Conservation (phyloP, 2,329 filamentous ascomycete genomes). For the Penicillium sp. region DNA sequence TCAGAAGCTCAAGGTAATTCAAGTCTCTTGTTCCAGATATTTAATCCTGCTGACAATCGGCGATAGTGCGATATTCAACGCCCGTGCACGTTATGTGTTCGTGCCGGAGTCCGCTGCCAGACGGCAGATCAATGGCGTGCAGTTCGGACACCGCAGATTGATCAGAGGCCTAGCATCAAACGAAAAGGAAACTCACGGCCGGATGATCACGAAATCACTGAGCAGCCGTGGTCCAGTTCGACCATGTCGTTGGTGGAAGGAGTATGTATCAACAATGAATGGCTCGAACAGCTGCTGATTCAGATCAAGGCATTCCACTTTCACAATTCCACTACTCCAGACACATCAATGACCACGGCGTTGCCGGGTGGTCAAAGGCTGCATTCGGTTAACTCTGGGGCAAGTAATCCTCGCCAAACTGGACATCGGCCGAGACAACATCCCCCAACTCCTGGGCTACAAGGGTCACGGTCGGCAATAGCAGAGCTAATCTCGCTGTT, state of each 20-base stretch:
- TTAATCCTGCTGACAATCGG: background rate
- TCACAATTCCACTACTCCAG: conserved; percentile 10
- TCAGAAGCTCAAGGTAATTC: conserved; percentile 28
- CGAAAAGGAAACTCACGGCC: background rate
- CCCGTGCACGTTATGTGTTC: conserved; percentile 33
- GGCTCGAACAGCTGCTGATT: background rate
- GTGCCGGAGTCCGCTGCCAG: conserved; percentile 25
- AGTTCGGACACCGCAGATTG: background rate
- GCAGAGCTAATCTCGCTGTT: conserved; percentile 18
- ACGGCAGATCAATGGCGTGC: conserved; percentile 5
- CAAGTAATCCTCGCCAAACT: background rate
- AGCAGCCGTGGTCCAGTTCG: conserved; percentile 20
- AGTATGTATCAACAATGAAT: conserved; percentile 7
- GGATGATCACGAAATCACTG: background rate
- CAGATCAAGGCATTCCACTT: conserved; percentile 16
- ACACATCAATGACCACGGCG: conserved; percentile 10
- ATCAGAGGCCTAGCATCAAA: background rate
- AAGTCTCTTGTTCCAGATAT: background rate
- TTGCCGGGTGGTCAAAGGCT: conserved; percentile 14
- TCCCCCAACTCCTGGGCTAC: background rate
- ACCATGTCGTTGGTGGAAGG: conserved; percentile 21
- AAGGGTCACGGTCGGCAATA: conserved; percentile 2
- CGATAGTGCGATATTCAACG: conserved; percentile 29
- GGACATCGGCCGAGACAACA: background rate
- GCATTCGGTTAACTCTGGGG: background rate